Evolutionary conservation across 352 stramenopile species (phyloP).

Genomic region (Pythium rishiriense): DNA sequence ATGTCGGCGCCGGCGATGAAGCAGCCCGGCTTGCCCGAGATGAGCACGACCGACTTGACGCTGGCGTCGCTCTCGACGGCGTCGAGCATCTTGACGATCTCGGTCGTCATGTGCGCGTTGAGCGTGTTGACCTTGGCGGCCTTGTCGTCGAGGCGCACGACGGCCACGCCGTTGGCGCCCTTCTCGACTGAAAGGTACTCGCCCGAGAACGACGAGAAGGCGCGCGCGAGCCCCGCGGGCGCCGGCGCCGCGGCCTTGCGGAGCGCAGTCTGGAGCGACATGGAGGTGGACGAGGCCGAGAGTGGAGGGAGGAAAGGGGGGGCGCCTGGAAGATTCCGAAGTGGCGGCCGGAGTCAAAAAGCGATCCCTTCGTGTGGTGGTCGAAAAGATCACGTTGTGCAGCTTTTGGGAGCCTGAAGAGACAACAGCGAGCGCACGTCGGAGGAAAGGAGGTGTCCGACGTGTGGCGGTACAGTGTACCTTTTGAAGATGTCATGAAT

Average conservation of each 20-base stretch:
- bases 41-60: conserved; percentile 97
- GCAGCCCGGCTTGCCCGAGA: conserved; percentile 95
- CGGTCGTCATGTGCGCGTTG: conserved; percentile 88
- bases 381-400: conserved; percentile 18
- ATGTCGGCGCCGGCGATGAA: conserved; percentile 99
- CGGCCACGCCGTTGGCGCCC: conserved; percentile 82
- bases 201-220: conserved; percentile 39
- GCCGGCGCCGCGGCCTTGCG: conserved; percentile 18
- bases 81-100: conserved; percentile 86
- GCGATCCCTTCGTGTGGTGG: conserved; percentile 1
- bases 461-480: conserved; percentile 12
- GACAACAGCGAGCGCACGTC: conserved; percentile 18
- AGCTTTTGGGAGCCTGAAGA: conserved; percentile 15
- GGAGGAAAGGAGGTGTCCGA: conserved; percentile 16
- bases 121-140: conserved; percentile 93
- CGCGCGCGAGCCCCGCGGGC: conserved; percentile 20
- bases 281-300: background rate
- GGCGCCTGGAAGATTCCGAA: conserved; percentile 9
- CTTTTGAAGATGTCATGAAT: no score
- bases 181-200: conserved; percentile 91
- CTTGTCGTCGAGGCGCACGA: conserved; percentile 93
- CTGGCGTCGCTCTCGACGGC: conserved; percentile 87
- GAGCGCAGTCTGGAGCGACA: conserved; percentile 22
- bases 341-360: background rate
- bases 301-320: background rate